phyloP scores from a whole-genome alignment of 176 grass and related monocot genomes.

The sorghum (Sorghum bicolor) region Sorghum_bicolor_NCBIv3 NC_012871.2:77595001-77595500 shows the following conservation, averaged over 20 bases:
- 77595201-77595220: conserved; percentile 14
- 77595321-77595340: conserved; percentile 21
- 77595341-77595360: conserved; percentile 26
- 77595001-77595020: neutral
- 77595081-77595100: neutral
- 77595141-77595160: neutral
- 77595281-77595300: neutral
- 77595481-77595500: conserved; percentile 23
- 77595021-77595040: neutral
- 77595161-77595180: conserved; percentile 1
- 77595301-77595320: neutral
- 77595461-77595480: conserved; percentile 9
- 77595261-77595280: conserved; percentile 1
- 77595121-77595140: conserved; percentile 1
- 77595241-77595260: conserved; percentile 7
- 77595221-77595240: neutral
- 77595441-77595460: neutral
- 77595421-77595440: conserved; percentile 83
- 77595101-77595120: neutral
- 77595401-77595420: conserved; percentile 94
- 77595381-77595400: conserved; percentile 82
- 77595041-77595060: neutral
- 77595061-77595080: neutral
- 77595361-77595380: conserved; percentile 35
- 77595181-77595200: neutral